Percentiles rank a stretch among this genome's conserved stretches.
Conservation (phyloP, 371 early-diverging fungal genomes). For the Apophysomyces trapeziformis region DNA sequence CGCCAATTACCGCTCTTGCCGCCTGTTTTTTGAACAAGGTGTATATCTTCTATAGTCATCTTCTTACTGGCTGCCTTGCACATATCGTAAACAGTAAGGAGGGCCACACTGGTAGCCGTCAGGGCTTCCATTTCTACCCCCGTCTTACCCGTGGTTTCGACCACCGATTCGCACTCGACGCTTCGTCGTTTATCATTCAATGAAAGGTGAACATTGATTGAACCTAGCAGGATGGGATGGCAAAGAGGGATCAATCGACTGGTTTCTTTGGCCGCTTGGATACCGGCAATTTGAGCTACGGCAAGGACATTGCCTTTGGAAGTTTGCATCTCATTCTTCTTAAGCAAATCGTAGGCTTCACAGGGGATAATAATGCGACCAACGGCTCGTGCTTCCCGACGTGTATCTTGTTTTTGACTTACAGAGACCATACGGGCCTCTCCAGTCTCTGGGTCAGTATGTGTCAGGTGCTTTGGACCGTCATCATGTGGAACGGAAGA, state of each 20-base stretch:
- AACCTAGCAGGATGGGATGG: constrained; percentile 81
- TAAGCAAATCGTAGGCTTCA: constrained; percentile 64
- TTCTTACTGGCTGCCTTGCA: constrained; percentile 66
- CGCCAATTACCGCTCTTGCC: constrained; percentile 73
- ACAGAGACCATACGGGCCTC: constrained; percentile 88
- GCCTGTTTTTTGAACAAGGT: constrained; percentile 79
- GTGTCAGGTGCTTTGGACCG: constrained; percentile 54
- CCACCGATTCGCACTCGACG: constrained; percentile 62
- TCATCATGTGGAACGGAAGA: no score
- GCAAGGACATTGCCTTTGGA: constrained; percentile 87
- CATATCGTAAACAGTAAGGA: constrained; percentile 86
- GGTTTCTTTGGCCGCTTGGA: constrained; percentile 90
- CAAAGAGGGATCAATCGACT: constrained; percentile 86
- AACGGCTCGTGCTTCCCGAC: constrained; percentile 74
- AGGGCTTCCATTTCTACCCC: constrained; percentile 96
- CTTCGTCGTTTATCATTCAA: constrained; percentile 42
- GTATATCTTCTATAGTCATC: constrained; percentile 61
- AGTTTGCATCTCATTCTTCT: constrained; percentile 47
- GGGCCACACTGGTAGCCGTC: constrained; percentile 78
- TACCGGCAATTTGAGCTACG: constrained; percentile 90
- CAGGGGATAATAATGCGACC: constrained; percentile 70
- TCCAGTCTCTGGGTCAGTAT: constrained; percentile 76
- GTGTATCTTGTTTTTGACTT: constrained; percentile 63
- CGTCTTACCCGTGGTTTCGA: constrained; percentile 82
- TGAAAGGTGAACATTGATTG: constrained; percentile 68